Conservation (phyloP, 2,329 filamentous ascomycete genomes). For the Aspergillus carbonarius region DNA sequence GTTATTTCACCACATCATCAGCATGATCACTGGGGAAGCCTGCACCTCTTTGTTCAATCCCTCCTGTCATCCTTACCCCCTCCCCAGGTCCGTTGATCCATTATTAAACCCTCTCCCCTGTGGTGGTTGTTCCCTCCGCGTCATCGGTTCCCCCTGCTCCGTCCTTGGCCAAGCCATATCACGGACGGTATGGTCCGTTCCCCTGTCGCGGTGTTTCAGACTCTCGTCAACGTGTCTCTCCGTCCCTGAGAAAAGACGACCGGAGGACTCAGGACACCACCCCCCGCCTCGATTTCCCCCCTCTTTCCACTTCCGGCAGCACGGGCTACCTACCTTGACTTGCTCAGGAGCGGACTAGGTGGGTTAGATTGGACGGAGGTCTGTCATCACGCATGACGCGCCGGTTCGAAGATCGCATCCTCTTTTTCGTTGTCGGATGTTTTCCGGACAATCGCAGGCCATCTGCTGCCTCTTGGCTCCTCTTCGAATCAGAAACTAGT, state of each 20-base stretch:
- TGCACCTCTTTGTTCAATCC: background rate
- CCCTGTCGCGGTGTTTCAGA: slow-evolving; percentile 11
- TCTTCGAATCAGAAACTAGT: background rate
- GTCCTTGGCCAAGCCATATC: slow-evolving; percentile 1
- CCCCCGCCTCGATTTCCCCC: slow-evolving; percentile 8
- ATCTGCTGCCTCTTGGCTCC: background rate
- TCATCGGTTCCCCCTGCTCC: slow-evolving; percentile 4
- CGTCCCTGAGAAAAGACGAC: slow-evolving; percentile 8
- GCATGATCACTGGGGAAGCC: background rate
- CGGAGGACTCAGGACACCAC: background rate
- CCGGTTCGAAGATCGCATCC: slow-evolving; percentile 10
- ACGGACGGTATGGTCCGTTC: slow-evolving; percentile 5
- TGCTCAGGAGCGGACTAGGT: background rate
- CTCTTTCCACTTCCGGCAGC: slow-evolving; percentile 8
- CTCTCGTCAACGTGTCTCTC: slow-evolving; percentile 12
- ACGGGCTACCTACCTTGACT: slow-evolving; percentile 1
- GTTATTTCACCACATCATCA: background rate
- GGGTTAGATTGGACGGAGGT: background rate
- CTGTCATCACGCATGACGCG: slow-evolving; percentile 9
- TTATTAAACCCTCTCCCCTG: background rate
- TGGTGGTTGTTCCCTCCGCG: background rate
- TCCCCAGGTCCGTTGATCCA: background rate
- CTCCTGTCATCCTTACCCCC: background rate
- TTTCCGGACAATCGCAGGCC: slow-evolving; percentile 9
- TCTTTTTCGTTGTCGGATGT: slow-evolving; percentile 8